Percentiles rank a stretch among this genome's conserved stretches.
phyloP scores from a whole-genome alignment of 306 rosid species.

The Dryas alaskensis region DNA sequence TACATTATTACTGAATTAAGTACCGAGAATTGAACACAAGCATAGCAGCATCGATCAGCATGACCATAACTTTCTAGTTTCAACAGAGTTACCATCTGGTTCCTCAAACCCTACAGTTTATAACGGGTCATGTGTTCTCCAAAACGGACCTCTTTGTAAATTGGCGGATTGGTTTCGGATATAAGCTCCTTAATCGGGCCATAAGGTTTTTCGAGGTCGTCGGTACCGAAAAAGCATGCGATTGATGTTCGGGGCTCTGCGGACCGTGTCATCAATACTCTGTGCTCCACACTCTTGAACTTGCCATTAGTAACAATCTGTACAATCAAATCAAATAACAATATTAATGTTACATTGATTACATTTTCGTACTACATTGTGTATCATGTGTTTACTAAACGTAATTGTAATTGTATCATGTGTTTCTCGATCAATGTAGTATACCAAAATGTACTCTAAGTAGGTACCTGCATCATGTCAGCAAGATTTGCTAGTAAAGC shows the following conservation, averaged over 20 bases:
- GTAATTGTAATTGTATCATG: neutral
- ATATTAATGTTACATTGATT: too few species aligned
- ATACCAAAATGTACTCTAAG: too few species aligned
- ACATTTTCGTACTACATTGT: too few species aligned
- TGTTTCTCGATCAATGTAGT: neutral
- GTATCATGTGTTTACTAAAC: too few species aligned
- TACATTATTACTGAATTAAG: too few species aligned
- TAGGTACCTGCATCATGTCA: constrained; percentile 26
- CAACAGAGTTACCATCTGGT: neutral
- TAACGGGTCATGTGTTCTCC: constrained; percentile 7
- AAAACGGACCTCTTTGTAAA: constrained; percentile 5
- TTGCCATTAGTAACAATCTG: constrained; percentile 21
- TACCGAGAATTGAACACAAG: too few species aligned
- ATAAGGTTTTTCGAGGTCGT: constrained; percentile 3
- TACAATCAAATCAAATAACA: neutral
- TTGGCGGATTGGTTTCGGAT: constrained; percentile 9
- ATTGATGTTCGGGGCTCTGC: constrained; percentile 11
- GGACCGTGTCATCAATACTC: constrained; percentile 11
- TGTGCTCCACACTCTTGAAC: constrained; percentile 17
- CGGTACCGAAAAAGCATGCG: constrained; percentile 23
- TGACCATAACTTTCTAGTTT: too few species aligned
- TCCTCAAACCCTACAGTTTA: neutral
- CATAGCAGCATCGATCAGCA: too few species aligned
- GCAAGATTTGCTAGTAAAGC: constrained; percentile 22
- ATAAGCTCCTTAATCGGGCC: constrained; percentile 26